Evolutionary conservation across 805 yeast species (phyloP), one percentile per base, ranked within the genome.

Genomic region (Wickerhamiella lipophila): DNA sequence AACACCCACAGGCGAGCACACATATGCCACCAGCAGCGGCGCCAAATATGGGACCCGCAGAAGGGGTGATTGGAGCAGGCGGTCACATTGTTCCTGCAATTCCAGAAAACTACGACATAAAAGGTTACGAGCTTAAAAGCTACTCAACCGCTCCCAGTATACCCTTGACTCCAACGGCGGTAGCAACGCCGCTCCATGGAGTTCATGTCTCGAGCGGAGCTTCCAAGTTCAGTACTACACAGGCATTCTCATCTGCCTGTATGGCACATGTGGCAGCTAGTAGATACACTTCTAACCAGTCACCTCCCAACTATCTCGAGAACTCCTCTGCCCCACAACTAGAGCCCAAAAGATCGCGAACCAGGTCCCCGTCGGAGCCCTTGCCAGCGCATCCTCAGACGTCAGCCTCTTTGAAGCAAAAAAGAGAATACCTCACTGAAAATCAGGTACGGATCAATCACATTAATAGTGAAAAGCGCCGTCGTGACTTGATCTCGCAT

Each of bases 391-490:
- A 25, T 36, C 4, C 13, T 6, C 41, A 36, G 2, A 36, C 41
- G n/a, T 26, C 41, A 4, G n/a, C 16, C 8, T 19, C 41, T 5
- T 23, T 26, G 6, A 40, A 40, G 22, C 23, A 40, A n/a, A 29
- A 30, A 12, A 52, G 62, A 27, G 65, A 62, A 29, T 49, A 49
- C 26, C 56, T 63, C 3, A 49, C 64, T 9, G 67, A 64, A 26
- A 67, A 64, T 35, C 66, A 67, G 52, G 62, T 64, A 36, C 59
- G 73, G 18, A 47, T 55, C 41, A 68, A 67, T 49, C 73, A 69
- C 50, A 59, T 67, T 25, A 56, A 60, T 18, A 62, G 66, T 39
- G 73, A 69, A 47, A 65, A 68, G 56, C 60, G 64, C 25, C 62
- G 73, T 1, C 59, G 73, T 3, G 68, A 65, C 49, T 51, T 53